Conservation (phyloP, 441 rosid species). For the Hypseocharis bilobata region DNA sequence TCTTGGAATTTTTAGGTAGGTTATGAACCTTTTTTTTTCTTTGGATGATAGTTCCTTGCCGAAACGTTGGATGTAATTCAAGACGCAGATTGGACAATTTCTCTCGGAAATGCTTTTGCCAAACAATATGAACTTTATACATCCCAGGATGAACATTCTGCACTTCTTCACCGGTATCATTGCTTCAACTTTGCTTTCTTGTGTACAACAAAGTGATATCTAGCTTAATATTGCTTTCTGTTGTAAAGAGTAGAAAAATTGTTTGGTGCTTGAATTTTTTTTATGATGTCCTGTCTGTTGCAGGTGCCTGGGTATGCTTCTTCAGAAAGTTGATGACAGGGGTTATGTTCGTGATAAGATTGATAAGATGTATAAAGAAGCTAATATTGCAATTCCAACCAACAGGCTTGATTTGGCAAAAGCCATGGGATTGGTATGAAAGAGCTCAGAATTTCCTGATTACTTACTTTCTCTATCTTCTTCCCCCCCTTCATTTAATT, state of each 20-base stretch:
- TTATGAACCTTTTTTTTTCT: constrained; percentile 6
- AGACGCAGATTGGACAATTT: constrained; percentile 72
- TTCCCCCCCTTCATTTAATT: not conserved
- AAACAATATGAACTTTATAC: constrained; percentile 69
- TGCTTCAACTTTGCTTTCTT: constrained; percentile 19
- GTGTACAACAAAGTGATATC: constrained; percentile 10
- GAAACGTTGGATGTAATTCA: constrained; percentile 96
- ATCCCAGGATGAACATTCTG: constrained; percentile 82
- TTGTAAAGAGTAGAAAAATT: not conserved
- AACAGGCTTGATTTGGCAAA: constrained; percentile 97
- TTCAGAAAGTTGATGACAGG: constrained; percentile 86
- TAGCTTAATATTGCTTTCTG: too few species aligned
- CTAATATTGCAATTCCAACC: constrained; percentile 72
- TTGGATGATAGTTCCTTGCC: constrained; percentile 68
- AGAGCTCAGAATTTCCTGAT: constrained; percentile 11
- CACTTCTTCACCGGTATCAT: constrained; percentile 79
- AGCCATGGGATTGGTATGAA: constrained; percentile 93
- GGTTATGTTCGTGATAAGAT: constrained; percentile 76
- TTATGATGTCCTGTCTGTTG: constrained; percentile 14
- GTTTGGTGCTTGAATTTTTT: not conserved
- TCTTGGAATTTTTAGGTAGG: not conserved
- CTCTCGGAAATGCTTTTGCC: constrained; percentile 83
- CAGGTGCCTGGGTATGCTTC: constrained; percentile 91
- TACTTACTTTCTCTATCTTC: constrained; percentile 9
- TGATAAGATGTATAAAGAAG: constrained; percentile 86